Conservation (phyloP, 2,329 filamentous ascomycete genomes). For the Diaporthe citriasiana region DNA sequence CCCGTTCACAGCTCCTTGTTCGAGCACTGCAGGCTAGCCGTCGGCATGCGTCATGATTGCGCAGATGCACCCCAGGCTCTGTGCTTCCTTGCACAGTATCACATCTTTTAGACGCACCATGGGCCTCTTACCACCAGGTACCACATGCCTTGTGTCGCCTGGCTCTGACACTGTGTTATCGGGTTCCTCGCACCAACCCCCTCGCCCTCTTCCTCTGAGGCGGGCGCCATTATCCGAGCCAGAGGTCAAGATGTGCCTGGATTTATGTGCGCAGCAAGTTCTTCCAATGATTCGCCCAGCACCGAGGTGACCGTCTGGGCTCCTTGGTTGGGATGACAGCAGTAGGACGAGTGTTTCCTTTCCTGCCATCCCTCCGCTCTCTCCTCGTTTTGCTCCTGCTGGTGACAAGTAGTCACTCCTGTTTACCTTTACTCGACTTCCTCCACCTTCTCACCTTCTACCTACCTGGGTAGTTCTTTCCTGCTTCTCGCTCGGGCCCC, state of each 20-base stretch:
- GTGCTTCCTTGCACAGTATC: slow-evolving; percentile 9
- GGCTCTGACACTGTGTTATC: background rate
- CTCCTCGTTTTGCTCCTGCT: background rate
- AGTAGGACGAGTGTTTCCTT: background rate
- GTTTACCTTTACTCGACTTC: background rate
- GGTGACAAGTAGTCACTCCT: background rate
- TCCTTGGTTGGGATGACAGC: slow-evolving; percentile 17
- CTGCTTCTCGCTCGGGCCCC: background rate
- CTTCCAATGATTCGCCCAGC: background rate
- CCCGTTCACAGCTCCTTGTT: background rate
- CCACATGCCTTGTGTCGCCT: background rate
- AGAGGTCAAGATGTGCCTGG: background rate
- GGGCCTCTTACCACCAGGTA: background rate
- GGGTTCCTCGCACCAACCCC: background rate
- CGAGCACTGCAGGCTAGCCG: slow-evolving; percentile 22
- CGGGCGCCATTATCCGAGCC: background rate
- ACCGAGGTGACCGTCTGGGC: background rate
- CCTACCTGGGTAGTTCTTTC: fast-evolving
- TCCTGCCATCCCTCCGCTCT: background rate
- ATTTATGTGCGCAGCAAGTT: background rate
- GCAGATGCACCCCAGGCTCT: background rate
- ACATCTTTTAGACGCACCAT: background rate
- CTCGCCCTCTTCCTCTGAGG: too few species aligned
- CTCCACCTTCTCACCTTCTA: background rate
- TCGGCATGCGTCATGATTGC: slow-evolving; percentile 34